Evolutionary conservation across 208 protist genomes (phyloP).

Genomic region (Leishmania martiniquensis): DNA sequence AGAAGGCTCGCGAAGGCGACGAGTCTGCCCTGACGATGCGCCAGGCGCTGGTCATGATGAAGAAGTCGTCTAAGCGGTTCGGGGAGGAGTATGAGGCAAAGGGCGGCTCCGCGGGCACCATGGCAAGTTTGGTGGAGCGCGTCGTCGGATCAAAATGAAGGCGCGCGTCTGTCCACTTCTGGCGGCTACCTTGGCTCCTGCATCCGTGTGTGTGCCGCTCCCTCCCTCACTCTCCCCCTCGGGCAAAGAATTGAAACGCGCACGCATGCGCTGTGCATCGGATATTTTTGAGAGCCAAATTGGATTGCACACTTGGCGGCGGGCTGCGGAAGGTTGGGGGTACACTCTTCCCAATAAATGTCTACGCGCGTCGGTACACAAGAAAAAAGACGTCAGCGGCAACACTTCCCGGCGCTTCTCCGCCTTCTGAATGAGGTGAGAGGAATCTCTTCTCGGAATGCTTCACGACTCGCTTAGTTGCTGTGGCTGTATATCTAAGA

Average conservation of each 20-base stretch:
- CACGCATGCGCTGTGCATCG: neutral
- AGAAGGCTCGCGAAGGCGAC: conserved; percentile 18
- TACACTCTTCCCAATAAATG: neutral
- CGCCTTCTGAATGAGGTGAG: no score
- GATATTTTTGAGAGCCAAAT: neutral
- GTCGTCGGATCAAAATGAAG: conserved; percentile 5
- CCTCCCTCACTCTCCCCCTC: neutral
- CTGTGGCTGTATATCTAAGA: no score
- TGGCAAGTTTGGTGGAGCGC: conserved; percentile 21
- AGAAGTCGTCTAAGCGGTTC: conserved; percentile 65
- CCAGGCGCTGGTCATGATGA: conserved; percentile 51
- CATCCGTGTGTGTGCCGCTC: neutral
- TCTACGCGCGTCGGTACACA: neutral
- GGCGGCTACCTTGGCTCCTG: neutral
- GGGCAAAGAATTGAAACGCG: neutral
- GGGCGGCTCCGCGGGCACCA: conserved; percentile 36
- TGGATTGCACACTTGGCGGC: no score
- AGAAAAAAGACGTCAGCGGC: no score
- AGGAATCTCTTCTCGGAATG: neutral
- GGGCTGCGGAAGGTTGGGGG: no score
- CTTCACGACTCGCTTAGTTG: neutral
- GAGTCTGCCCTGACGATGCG: conserved; percentile 40
- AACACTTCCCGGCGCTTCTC: no score
- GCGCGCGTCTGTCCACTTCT: conserved; percentile 5
- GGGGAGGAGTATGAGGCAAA: conserved; percentile 53